Evolutionary conservation across 208 protist species (phyloP).

Genomic region (Trichomonas gallinae): DNA sequence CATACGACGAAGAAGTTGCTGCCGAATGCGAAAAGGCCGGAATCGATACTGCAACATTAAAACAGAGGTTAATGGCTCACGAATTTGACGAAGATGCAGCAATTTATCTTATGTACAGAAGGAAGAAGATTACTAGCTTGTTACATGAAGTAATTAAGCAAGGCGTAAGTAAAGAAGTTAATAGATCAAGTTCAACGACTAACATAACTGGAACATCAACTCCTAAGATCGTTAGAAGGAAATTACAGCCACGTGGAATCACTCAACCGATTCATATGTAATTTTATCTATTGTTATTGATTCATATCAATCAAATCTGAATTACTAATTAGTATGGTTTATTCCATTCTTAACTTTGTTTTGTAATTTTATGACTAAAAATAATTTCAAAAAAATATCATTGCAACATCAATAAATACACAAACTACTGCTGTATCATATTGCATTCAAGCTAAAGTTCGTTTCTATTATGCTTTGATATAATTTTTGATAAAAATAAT

Average conservation of each 20-base stretch:
- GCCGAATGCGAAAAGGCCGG: not conserved
- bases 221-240: not conserved
- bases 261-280: not conserved
- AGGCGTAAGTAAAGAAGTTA: not conserved
- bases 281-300: too few relatives aligned
- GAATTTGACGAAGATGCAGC: not conserved
- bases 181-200: not conserved
- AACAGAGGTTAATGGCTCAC: not conserved
- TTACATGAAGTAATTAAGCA: not conserved
- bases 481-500: too few relatives aligned
- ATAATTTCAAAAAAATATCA: too few relatives aligned
- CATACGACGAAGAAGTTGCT: not conserved
- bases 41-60: not conserved
- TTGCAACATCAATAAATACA: too few relatives aligned
- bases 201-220: not conserved
- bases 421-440: too few relatives aligned
- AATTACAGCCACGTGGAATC: not conserved
- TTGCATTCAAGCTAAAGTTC: too few relatives aligned
- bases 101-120: not conserved
- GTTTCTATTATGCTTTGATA: too few relatives aligned
- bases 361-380: too few relatives aligned
- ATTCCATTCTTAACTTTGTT: too few relatives aligned
- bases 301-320: too few relatives aligned
- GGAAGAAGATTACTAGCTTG: not conserved
- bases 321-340: too few relatives aligned